Conservation (phyloP, 257 asterid genomes). For the Cynanchum wilfordii region DNA sequence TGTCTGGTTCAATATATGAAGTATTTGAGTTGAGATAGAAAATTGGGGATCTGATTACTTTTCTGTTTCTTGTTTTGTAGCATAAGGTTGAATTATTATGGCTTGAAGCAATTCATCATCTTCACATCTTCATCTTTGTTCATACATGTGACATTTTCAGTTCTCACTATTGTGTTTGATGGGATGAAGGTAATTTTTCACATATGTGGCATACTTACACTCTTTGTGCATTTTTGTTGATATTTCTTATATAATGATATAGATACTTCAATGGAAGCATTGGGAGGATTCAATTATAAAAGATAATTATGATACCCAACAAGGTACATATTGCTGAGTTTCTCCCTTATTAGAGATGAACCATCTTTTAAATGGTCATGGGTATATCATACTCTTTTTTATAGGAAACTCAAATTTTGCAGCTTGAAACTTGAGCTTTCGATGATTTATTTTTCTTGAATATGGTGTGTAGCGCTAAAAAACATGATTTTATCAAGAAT, state of each 20-base stretch:
- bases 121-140: slow-evolving; percentile 73
- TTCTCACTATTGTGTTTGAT: slow-evolving; percentile 56
- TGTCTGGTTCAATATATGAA: no score
- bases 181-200: slow-evolving; percentile 46
- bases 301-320: slow-evolving; percentile 50
- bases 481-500: no score
- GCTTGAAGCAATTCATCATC: slow-evolving; percentile 57
- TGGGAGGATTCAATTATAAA: slow-evolving; percentile 84
- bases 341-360: no score
- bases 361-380: no score
- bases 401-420: no score
- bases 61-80: slow-evolving; percentile 23
- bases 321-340: no score
- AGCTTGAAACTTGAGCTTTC: no score
- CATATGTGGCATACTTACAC: background rate
- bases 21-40: no score
- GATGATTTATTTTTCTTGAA: no score
- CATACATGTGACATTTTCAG: slow-evolving; percentile 63
- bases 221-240: background rate
- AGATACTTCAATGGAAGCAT: slow-evolving; percentile 92
- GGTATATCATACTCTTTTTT: no score
- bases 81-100: slow-evolving; percentile 53
- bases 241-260: slow-evolving; percentile 19
- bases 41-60: background rate
- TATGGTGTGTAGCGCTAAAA: no score